A percentile compares a stretch with the other conserved stretches of the same genome.
Evolutionary conservation across 1,139 yeast genomes (phyloP).

Genomic region (Diutina pseudorugosa): DNA sequence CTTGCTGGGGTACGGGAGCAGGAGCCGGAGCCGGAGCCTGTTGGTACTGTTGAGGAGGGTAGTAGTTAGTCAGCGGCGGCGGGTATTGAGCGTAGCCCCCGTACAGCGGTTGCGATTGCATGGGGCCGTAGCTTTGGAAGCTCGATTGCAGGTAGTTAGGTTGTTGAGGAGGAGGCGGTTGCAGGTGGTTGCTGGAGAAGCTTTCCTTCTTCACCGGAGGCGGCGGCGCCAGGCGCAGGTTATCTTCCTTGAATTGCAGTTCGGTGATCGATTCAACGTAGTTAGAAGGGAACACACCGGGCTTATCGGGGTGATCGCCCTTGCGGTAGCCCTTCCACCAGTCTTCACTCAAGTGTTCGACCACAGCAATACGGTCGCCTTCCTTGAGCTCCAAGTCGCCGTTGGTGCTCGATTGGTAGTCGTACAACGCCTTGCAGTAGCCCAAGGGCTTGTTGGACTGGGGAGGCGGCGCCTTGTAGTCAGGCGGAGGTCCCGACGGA

Average conservation of each 20-base stretch:
- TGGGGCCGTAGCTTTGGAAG: slow-evolving; percentile 6
- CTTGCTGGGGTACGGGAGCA: slow-evolving; percentile 8
- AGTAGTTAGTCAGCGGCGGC: slow-evolving; percentile 33
- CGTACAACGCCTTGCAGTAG: slow-evolving; percentile 56
- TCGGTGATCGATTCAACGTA: slow-evolving; percentile 48
- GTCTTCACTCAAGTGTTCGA: slow-evolving; percentile 68
- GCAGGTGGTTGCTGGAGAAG: neutral
- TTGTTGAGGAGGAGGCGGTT: slow-evolving; percentile 5
- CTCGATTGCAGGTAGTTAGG: neutral
- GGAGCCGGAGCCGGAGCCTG: slow-evolving; percentile 5
- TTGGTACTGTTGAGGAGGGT: slow-evolving; percentile 17
- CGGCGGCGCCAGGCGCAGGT: slow-evolving; percentile 3
- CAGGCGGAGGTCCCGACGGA: slow-evolving; percentile 14
- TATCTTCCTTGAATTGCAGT: slow-evolving; percentile 16
- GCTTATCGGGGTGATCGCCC: slow-evolving; percentile 28
- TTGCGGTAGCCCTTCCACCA: slow-evolving; percentile 78
- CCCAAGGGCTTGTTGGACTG: slow-evolving; percentile 12
- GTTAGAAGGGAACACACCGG: slow-evolving; percentile 86
- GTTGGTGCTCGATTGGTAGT: slow-evolving; percentile 54
- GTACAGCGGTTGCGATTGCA: slow-evolving; percentile 21
- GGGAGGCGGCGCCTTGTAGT: slow-evolving; percentile 14
- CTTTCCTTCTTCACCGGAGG: neutral
- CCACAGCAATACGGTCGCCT: slow-evolving; percentile 59
- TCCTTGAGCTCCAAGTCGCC: slow-evolving; percentile 55
- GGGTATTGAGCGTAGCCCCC: slow-evolving; percentile 39